Base-by-base conservation (phyloP, 345 rosid genomes). In the Eutrema japonicum region DNA sequence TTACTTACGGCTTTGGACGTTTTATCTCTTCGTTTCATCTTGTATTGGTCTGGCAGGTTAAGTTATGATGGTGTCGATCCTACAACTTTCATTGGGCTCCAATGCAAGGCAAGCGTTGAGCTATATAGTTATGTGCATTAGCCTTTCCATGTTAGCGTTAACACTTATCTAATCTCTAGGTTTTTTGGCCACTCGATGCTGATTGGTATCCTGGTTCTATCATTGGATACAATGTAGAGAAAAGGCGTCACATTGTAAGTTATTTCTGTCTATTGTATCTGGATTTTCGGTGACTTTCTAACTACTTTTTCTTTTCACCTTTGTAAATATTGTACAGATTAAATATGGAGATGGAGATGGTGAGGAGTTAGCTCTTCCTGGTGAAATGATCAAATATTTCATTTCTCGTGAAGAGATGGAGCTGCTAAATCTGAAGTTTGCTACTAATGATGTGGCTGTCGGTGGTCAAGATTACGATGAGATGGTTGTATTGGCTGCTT, bases 151-250 rank as follows among this genome's bases (percentile, higher is more conserved):
- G 11, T 48, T 10, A 2, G 42, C 53, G 50, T 40, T 67, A 43
- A 68, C 58, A 55, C 38, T 69, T 75, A 27, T 57, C 75, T 66
- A 14, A 47, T 60, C 50, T 80, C 45, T 89, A 95, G 99, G 91
- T 95, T 53, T 95, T 83, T 82, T 95, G 99, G 99, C 99, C 99
- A 33, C 63, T 95, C 80, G 99, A 95, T 83, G 96, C 89, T 77
- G 96, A 88, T 75, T 95, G 98, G 99, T 95, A 92, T 75, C 64
- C 78, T 6, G 98, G 97, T 66, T 67, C 72, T 54, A 68, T 95
- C 73, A 68, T 85, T 76, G 89, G 90, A 22, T 92, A 89, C 67
- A 83, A 82, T 78, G 66, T 73, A 3, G 96, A 84, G 81, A 79
- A 78, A 58, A 84, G 84, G 48, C 83, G 80, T 30, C 98, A 95